Conservation (phyloP, 371 early-diverging fungal species). For the Saksenaea vasiformis region DNA sequence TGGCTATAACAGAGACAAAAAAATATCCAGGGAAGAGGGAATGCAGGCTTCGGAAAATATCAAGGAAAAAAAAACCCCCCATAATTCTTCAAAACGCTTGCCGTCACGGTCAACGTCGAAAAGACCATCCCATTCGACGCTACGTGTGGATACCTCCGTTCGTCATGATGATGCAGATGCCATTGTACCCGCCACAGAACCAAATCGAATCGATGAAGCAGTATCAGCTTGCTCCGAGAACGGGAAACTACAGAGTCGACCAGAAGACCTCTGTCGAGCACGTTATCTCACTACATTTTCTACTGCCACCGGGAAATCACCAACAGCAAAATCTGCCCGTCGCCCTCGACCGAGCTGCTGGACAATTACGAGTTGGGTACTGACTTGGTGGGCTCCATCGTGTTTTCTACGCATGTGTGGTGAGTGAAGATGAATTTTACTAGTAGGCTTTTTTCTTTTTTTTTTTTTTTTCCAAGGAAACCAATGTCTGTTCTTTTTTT, state of each 20-base stretch:
- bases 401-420: constrained; percentile 31
- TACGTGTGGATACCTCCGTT: neutral
- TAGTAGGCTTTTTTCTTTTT: too few relatives aligned
- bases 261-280: constrained; percentile 21
- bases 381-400: constrained; percentile 50
- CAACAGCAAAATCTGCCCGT: neutral
- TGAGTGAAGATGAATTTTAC: too few relatives aligned
- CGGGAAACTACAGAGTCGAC: neutral
- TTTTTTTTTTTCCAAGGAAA: too few relatives aligned
- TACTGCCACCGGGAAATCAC: constrained; percentile 1
- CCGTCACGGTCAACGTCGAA: neutral
- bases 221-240: neutral
- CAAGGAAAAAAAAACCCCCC: neutral
- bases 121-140: neutral
- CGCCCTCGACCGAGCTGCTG: constrained; percentile 24
- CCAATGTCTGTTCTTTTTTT: too few relatives aligned
- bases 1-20: neutral
- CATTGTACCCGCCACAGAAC: neutral
- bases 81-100: neutral
- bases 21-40: neutral
- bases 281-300: constrained; percentile 16
- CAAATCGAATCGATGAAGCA: neutral
- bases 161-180: neutral
- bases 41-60: constrained; percentile 4
- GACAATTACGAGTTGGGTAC: constrained; percentile 36